Base-by-base conservation (phyloP, 805 yeast species). In the Zygotorulaspora danielsina region DNA sequence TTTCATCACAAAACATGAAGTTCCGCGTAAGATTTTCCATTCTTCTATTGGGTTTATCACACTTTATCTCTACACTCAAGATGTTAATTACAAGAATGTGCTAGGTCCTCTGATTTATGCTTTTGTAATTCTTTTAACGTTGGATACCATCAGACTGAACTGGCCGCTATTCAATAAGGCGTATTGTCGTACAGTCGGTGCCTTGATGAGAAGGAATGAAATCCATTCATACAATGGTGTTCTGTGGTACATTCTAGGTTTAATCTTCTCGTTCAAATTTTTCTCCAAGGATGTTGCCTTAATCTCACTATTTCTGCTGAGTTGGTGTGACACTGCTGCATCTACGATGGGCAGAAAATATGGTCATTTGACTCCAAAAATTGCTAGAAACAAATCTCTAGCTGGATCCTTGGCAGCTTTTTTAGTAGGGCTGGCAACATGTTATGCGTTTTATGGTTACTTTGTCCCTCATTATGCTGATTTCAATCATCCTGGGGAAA, bases 241-340 rank as follows among this genome's bases (percentile, higher is more conserved):
- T 7, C 72, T 87, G 36, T 93, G 88, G 84, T 93, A 87, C 59
- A 66, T 88, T 26, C 68, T 84, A 1, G 98, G 98, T 4, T 66
- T 87, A 32, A 66, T 78, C 18, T 65, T 86, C 47, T 86, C 88
- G 7, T 84, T 88, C 54, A 46, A 71, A 1, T 61, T 78, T 16
- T 81, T 78, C 53, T 79, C 90, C 10, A 86, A 87, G 64, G 98
- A 93, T 55, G 79, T 93, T 34, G 71, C 81, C 1, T 68, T 89
- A 19, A 71, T 87, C 67, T 71, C 95, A 16, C 78, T 88, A 3
- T 70, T 88, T 48, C 68, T 90, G 36, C 73, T 93, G 46, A 84
- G 96, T 56, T 93, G 97, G 97, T 88, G 95, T 4, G 98, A 93
- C 58, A 87, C 97, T 7, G 90, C 97, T 2, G 98, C 98, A 2